Base-by-base conservation (phyloP, 768 basidiomycete genomes). In the Cystobasidium tubakii region DNA sequence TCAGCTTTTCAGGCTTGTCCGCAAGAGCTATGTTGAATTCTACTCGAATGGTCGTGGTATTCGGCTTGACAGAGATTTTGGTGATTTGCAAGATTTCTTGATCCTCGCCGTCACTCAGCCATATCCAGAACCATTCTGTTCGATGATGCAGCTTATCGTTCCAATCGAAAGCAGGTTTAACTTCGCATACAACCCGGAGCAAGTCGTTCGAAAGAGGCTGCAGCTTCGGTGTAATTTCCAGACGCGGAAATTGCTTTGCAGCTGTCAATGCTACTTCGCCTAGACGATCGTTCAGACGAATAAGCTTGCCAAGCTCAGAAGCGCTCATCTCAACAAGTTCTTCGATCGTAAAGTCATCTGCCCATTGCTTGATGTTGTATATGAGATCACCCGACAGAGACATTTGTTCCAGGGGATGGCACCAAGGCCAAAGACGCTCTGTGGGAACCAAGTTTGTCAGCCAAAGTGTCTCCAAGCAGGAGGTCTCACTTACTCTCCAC, bases 341-440 rank as follows among this genome's bases (percentile, higher is more conserved):
- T 4, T 85, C 82, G 17, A 91, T 85, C 1, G 88, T 83, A 79
- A 88, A 86, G 62, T 97, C 91, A 79, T 90, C 90, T 19, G 88
- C 90, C 85, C 89, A 92, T 74, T 84, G 85, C 77, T 88, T 85
- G 31, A 98, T 84, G 70, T 87, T 88, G 82, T 90, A 86, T 62
- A 96, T 79, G 9, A 92, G 86, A 53, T 95, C 91, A 31, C 82
- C 81, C 76, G 89, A 90, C 25, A 98, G 85, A 36, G 85, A 82
- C 78, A 89, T 90, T 79, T 97, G 92, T 23, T 81, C 79, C 36
- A 99, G 83, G 1, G 93, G 95, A 73, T 98, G 90, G 55, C 93
- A 90, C 80, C 88, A 97, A 1, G 94, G 91, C 96, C 96, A 99
- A 77, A 96, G 82, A 29, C 91, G 87, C 79, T 89, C 90, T 79